Percentiles rank a stretch among this genome's conserved stretches.
phyloP scores from a whole-genome alignment of 2,329 filamentous ascomycete genomes.

The Pseudopithomyces chartarum region DNA sequence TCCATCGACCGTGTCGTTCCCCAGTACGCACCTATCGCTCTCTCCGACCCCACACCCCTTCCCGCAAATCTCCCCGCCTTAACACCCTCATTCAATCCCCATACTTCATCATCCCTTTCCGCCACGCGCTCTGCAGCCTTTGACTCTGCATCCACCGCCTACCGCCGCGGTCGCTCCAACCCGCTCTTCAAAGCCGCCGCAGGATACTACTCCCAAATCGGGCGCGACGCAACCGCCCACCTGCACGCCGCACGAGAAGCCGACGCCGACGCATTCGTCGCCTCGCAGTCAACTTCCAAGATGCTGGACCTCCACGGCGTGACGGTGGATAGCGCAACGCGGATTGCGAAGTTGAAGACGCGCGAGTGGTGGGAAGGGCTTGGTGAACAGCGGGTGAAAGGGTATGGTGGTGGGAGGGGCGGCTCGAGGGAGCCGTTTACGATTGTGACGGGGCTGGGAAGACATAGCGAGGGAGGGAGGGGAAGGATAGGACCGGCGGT shows the following conservation, averaged over 20 bases:
- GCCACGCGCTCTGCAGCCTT: conserved; percentile 58
- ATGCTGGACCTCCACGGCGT: conserved; percentile 84
- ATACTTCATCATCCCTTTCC: conserved; percentile 51
- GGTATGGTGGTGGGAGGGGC: conserved; percentile 51
- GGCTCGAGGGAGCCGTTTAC: conserved; percentile 60
- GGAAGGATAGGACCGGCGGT: conserved; percentile 80
- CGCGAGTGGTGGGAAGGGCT: conserved; percentile 76
- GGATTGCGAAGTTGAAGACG: conserved; percentile 73
- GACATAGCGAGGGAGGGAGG: conserved; percentile 76
- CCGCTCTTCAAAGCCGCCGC: conserved; percentile 76
- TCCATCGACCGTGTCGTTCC: conserved; percentile 54
- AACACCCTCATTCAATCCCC: conserved; percentile 36
- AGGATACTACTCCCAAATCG: conserved; percentile 74
- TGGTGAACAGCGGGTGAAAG: conserved; percentile 66
- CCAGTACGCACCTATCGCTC: conserved; percentile 50
- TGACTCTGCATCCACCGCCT: conserved; percentile 61
- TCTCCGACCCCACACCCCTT: conserved; percentile 37
- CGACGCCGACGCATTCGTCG: conserved; percentile 73
- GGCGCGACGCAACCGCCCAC: conserved; percentile 65
- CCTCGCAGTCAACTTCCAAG: conserved; percentile 69
- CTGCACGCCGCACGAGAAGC: conserved; percentile 65
- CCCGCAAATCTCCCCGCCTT: conserved; percentile 32
- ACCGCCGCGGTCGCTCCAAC: conserved; percentile 69
- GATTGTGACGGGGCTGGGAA: conserved; percentile 81
- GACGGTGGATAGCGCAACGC: conserved; percentile 76